These are phyloP conservation scores for Tetrapisispora iriomotensis DNA, from an alignment of 805 yeast species.

Conservation along the genomic window DNA sequence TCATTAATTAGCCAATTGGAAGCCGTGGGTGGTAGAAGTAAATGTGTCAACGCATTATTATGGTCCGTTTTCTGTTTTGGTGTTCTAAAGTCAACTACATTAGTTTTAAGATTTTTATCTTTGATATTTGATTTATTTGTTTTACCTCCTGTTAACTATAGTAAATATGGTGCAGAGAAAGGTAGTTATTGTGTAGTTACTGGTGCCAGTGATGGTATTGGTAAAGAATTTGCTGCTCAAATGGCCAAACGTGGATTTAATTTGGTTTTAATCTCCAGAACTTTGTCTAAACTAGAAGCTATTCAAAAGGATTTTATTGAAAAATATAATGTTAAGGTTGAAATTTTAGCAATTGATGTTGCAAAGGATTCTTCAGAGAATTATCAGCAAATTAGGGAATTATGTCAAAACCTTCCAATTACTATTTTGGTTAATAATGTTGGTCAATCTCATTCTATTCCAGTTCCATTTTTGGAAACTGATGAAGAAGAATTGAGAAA, in stretches of 20 bases:
- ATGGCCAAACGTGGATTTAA: constrained; percentile 81
- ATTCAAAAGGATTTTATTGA: constrained; percentile 53
- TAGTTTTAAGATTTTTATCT: constrained; percentile 40
- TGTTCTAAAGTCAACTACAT: constrained; percentile 44
- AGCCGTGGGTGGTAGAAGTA: constrained; percentile 15
- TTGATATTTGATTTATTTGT: constrained; percentile 53
- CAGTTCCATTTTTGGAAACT: constrained; percentile 86
- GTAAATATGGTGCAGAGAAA: constrained; percentile 61
- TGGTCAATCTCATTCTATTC: constrained; percentile 90
- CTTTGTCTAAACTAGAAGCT: constrained; percentile 60
- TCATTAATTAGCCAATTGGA: constrained; percentile 19
- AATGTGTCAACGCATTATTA: constrained; percentile 19
- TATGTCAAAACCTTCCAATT: constrained; percentile 46
- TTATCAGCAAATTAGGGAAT: constrained; percentile 41
- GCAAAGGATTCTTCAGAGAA: constrained; percentile 49
- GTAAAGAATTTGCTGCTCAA: constrained; percentile 82
- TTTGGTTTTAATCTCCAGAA: constrained; percentile 74
- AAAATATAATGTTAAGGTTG: constrained; percentile 53
- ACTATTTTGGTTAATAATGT: constrained; percentile 83
- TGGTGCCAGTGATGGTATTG: constrained; percentile 97
- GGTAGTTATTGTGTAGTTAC: constrained; percentile 92
- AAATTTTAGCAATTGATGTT: constrained; percentile 69
- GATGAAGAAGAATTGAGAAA: constrained; percentile 59
- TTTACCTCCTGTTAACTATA: constrained; percentile 47
- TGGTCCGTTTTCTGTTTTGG: constrained; percentile 50